These are phyloP conservation scores for Populus hybrid DNA, from an alignment of 441 rosid species.

Conservation along the genomic window DNA sequence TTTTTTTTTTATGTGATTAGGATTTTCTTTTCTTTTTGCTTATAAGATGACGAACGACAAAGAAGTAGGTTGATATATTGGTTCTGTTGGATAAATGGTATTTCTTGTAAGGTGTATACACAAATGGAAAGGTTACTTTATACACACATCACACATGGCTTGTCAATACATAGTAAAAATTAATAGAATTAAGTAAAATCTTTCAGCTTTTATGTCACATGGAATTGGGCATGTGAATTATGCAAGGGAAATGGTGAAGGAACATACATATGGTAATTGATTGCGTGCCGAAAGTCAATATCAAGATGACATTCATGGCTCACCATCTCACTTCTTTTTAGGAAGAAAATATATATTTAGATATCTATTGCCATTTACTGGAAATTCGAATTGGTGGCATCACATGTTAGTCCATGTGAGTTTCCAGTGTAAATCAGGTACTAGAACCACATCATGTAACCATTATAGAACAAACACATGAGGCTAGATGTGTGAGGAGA, in stretches of 20 bases:
- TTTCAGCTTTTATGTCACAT: background rate
- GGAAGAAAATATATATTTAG: background rate
- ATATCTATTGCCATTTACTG: background rate
- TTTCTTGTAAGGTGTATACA: background rate
- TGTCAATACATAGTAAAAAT: no score
- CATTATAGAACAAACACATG: slow-evolving; percentile 1
- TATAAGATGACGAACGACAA: background rate
- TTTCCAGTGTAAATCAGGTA: slow-evolving; percentile 17
- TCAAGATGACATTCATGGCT: background rate
- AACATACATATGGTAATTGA: background rate
- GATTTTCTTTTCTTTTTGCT: background rate
- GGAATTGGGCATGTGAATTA: background rate
- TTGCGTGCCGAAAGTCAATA: background rate
- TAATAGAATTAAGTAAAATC: background rate
- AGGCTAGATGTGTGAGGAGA: background rate
- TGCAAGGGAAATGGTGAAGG: background rate
- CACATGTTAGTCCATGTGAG: slow-evolving; percentile 17
- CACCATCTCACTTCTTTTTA: background rate
- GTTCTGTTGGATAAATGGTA: background rate
- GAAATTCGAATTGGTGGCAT: background rate
- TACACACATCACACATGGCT: no score
- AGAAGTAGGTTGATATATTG: no score
- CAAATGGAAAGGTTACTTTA: background rate
- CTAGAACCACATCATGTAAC: slow-evolving; percentile 9
- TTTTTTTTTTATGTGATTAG: background rate